phyloP scores from a whole-genome alignment of 2,329 filamentous ascomycete genomes.

The Fusarium globosum region DNA sequence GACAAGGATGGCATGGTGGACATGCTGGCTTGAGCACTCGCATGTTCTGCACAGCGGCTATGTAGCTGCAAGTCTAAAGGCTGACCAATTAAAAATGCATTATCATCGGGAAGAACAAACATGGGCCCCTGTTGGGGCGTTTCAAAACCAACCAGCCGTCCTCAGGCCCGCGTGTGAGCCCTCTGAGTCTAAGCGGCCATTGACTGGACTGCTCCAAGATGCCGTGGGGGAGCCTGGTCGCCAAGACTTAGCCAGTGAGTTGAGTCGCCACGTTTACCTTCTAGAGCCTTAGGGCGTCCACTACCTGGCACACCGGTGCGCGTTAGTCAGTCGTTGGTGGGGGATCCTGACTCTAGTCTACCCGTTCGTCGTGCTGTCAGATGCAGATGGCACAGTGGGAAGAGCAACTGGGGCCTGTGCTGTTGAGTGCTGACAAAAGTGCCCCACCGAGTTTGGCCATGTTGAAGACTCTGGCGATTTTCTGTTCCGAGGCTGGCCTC shows the following conservation, averaged over 20 bases:
- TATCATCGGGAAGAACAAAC: conserved; percentile 39
- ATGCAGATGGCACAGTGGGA: conserved; percentile 43
- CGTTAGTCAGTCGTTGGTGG: conserved; percentile 38
- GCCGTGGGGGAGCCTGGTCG: conserved; percentile 37
- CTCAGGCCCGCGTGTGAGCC: conserved; percentile 29
- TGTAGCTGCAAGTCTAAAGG: conserved; percentile 51
- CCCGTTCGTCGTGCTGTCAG: conserved; percentile 47
- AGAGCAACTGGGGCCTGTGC: conserved; percentile 21
- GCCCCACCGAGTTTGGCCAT: conserved; percentile 14
- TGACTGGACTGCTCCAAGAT: conserved; percentile 23
- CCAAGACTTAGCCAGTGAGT: conserved; percentile 35
- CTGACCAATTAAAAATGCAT: conserved; percentile 48
- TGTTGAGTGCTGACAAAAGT: conserved; percentile 38
- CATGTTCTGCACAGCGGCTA: conserved; percentile 57
- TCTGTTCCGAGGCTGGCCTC: conserved; percentile 32
- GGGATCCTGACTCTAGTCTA: conserved; percentile 50
- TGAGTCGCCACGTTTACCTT: conserved; percentile 43
- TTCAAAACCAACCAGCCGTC: conserved; percentile 46
- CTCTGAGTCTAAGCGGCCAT: conserved; percentile 36
- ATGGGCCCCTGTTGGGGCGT: conserved; percentile 46
- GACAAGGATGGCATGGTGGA: conserved; percentile 43
- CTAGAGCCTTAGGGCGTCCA: conserved; percentile 33
- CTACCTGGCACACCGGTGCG: conserved; percentile 42
- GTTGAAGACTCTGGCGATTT: conserved; percentile 5
- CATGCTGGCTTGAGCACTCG: conserved; percentile 54